Base-by-base conservation (phyloP, 1,284 basidiomycete species). In the Exobasidium rhododendri region DNA sequence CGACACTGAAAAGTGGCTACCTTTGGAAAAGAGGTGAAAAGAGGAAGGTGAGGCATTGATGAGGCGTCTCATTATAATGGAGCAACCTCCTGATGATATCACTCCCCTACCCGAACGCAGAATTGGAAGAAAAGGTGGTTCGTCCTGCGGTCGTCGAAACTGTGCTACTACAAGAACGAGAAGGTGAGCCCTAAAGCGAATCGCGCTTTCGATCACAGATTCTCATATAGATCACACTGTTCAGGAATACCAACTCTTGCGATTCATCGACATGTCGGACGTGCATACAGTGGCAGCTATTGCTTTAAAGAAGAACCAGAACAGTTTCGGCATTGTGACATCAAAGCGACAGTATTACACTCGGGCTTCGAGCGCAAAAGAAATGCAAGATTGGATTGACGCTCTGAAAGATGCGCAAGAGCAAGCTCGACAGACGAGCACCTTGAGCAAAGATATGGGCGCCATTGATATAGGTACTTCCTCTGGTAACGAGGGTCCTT, bases 81-180 rank as follows among this genome's bases (percentile, higher is more conserved):
- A n/a, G n/a, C n/a, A n/a, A n/a, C n/a, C n/a, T 14, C 43, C 14
- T 44, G 43, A 44, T 14, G 22, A 44, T 14, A 14, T 44, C 43
- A 44, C 43, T 56, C 10, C 10, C 53, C 10, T n/a, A 55, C 54
- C 60, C 29, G 50, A 31, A 17, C 26, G 54, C 75, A 96, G 91
- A 92, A 89, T 1, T 98, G 94, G 94, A 97, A 97, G 84, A 94
- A 94, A 83, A 86, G 94, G 40, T 98, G 94, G 94, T 98, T 97
- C 73, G 96, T 98, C 0, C 83, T 98, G 63, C 86, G 94, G 14
- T 86, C 91, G 0, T 90, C 89, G 17, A 91, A 94, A 80, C 83
- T 99, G 54, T 92, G 92, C 13, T 97, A 96, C 82, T 98, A 98
- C 87, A 97, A 97, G 84, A 93, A 88, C 61, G 89, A 91, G 55